These are phyloP conservation scores for Mikania micrantha DNA, from an alignment of 129 eudicot genomes.

Conservation along the genomic window DNA sequence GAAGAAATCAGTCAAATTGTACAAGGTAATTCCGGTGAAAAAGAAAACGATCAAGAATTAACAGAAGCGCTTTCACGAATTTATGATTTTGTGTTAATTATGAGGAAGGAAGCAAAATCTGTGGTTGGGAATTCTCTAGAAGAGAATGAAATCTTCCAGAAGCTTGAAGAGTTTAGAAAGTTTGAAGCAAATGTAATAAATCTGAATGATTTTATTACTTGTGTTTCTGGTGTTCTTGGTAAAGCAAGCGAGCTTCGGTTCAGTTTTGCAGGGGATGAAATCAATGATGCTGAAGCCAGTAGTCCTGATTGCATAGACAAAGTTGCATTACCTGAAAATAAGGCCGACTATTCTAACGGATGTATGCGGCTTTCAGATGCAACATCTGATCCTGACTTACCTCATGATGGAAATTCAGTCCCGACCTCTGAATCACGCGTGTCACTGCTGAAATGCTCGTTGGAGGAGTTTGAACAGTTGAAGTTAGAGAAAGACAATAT, in stretches of 20 bases:
- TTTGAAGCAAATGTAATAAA: slow-evolving; percentile 27
- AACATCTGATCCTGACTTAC: slow-evolving; percentile 68
- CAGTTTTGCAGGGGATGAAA: slow-evolving; percentile 49
- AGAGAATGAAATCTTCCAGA: slow-evolving; percentile 36
- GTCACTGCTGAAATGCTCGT: slow-evolving; percentile 59
- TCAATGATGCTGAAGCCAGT: slow-evolving; percentile 45
- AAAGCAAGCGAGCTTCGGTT: slow-evolving; percentile 54
- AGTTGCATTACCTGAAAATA: slow-evolving; percentile 82
- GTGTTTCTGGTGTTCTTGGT: slow-evolving; percentile 52
- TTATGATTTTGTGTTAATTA: slow-evolving; percentile 47
- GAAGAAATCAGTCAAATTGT: slow-evolving; percentile 45
- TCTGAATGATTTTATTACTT: slow-evolving; percentile 43
- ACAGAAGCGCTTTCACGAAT: slow-evolving; percentile 53
- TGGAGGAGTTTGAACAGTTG: slow-evolving; percentile 71
- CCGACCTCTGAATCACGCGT: slow-evolving; percentile 57
- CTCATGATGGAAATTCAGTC: slow-evolving; percentile 61
- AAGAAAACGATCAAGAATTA: slow-evolving; percentile 34
- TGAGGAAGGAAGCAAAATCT: slow-evolving; percentile 67
- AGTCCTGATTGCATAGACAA: slow-evolving; percentile 97
- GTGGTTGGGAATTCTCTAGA: slow-evolving; percentile 39
- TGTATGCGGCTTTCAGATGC: slow-evolving; percentile 69
- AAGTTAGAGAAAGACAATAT: slow-evolving; percentile 67
- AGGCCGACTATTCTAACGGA: slow-evolving; percentile 44
- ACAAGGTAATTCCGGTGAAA: slow-evolving; percentile 25
- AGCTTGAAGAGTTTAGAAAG: slow-evolving; percentile 43